These are phyloP conservation scores for Pelargonium cotyledonis DNA, from an alignment of 441 rosid species.

Conservation along the genomic window DNA sequence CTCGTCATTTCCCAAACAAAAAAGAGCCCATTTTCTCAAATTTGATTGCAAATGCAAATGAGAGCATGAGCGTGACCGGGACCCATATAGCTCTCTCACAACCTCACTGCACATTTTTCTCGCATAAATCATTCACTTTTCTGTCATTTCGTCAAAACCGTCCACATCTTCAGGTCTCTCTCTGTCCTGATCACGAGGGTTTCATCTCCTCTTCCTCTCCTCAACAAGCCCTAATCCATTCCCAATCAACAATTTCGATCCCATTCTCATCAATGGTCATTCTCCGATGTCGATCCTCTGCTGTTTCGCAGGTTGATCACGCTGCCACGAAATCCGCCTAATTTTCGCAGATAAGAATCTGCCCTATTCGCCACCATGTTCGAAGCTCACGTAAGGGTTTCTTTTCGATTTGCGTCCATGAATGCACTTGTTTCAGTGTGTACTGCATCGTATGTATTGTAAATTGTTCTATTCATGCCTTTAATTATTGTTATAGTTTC, in stretches of 20 bases:
- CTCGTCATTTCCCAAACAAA: too few relatives aligned
- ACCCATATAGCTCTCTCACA: not conserved
- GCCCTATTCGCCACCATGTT: conserved; percentile 51
- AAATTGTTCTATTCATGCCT: not conserved
- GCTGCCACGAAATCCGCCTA: not conserved
- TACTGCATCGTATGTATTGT: not conserved
- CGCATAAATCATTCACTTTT: not conserved
- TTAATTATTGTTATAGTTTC: not conserved
- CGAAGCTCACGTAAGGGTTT: conserved; percentile 70
- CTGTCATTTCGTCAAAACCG: conserved; percentile 28
- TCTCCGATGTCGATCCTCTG: conserved; percentile 34
- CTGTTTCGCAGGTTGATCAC: conserved; percentile 14
- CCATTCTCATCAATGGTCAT: conserved; percentile 24
- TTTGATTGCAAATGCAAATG: too few relatives aligned
- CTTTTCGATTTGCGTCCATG: not conserved
- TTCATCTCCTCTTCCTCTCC: conserved; percentile 5
- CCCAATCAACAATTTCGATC: not conserved
- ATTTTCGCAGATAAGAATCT: conserved; percentile 11
- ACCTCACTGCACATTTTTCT: not conserved
- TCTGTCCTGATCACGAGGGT: conserved; percentile 24
- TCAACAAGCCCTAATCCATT: conserved; percentile 22
- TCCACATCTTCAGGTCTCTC: conserved; percentile 32
- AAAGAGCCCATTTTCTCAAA: too few relatives aligned
- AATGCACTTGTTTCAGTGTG: not conserved
- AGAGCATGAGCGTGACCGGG: too few relatives aligned